Conservation (phyloP, 148 eudicot genomes). For the Persicaria maculosa region DNA sequence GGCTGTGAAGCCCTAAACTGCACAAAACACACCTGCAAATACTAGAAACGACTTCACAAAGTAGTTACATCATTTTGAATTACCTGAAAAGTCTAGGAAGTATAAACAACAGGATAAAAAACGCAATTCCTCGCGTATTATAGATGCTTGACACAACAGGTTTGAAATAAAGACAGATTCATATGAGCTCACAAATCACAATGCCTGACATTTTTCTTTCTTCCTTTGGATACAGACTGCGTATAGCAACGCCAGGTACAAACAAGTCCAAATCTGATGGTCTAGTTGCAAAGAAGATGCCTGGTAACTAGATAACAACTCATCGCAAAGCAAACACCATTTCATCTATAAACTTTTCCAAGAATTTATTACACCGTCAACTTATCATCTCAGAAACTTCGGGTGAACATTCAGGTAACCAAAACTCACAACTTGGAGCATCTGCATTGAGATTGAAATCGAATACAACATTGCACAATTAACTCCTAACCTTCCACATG, state of each 20-base stretch:
- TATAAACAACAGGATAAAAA: too few relatives aligned
- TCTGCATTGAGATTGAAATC: neutral
- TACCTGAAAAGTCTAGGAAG: neutral
- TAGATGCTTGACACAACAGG: neutral
- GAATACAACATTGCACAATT: neutral
- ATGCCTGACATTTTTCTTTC: neutral
- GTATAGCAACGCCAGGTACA: neutral
- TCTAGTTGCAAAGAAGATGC: neutral
- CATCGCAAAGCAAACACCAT: neutral
- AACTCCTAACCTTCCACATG: neutral
- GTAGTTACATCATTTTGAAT: neutral
- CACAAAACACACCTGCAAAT: neutral
- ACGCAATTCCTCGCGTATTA: too few relatives aligned
- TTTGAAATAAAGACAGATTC: neutral
- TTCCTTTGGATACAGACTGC: neutral
- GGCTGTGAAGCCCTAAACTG: neutral
- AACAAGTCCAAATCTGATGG: neutral
- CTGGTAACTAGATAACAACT: neutral
- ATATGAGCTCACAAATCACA: neutral
- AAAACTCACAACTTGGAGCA: neutral
- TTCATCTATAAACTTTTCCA: neutral
- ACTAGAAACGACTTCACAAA: neutral
- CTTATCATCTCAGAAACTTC: neutral
- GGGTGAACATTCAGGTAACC: neutral
- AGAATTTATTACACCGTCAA: neutral